These are phyloP conservation scores for Boletus insuetus DNA, from an alignment of 768 basidiomycete genomes.

Conservation along the genomic window DNA sequence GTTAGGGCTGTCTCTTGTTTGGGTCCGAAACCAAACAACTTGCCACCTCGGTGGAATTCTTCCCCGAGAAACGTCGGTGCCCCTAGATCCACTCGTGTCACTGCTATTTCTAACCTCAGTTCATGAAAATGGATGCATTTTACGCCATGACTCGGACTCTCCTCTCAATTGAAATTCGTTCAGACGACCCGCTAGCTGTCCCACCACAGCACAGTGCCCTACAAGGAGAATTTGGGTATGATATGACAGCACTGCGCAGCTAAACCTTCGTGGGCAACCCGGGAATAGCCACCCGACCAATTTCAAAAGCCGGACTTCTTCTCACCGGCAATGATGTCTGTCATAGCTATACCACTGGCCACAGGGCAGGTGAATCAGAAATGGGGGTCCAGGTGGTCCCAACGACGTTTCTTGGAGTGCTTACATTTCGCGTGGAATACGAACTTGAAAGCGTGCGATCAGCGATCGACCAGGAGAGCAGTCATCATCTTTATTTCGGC, in stretches of 20 bases:
- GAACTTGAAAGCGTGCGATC: slow-evolving; percentile 19
- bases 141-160: too few relatives aligned
- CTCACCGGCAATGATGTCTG: background rate
- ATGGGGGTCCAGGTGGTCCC: background rate
- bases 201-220: too few relatives aligned
- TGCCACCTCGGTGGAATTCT: too few relatives aligned
- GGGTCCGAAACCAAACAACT: slow-evolving; percentile 12
- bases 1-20: slow-evolving; percentile 11
- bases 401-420: background rate
- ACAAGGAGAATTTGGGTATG: background rate
- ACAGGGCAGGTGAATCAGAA: slow-evolving; percentile 1
- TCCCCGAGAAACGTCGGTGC: too few relatives aligned
- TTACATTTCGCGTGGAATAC: background rate
- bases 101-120: too few relatives aligned
- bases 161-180: too few relatives aligned
- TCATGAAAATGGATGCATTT: too few relatives aligned
- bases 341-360: background rate
- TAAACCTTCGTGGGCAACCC: background rate
- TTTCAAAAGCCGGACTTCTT: slow-evolving; percentile 8
- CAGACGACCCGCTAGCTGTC: too few relatives aligned
- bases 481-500: slow-evolving; percentile 27
- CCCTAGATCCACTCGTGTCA: too few relatives aligned
- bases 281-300: background rate
- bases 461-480: slow-evolving; percentile 24
- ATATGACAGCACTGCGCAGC: slow-evolving; percentile 2